phyloP scores from a whole-genome alignment of 805 yeast species.

The Ogataea haglerorum region DNA sequence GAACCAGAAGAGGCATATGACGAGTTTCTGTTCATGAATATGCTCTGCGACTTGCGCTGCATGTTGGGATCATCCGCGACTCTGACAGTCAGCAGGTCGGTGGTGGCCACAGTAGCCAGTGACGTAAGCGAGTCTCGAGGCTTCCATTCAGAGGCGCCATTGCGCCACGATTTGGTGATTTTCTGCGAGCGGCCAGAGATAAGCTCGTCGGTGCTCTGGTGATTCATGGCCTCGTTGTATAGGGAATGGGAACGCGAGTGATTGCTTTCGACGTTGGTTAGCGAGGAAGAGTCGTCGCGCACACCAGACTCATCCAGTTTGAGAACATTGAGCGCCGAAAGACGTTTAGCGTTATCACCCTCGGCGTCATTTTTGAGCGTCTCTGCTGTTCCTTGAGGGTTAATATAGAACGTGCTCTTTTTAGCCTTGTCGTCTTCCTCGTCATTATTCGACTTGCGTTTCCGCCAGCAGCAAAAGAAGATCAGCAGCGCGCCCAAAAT shows the following conservation, averaged over 20 bases:
- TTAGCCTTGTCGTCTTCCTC: conserved; percentile 31
- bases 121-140: conserved; percentile 68
- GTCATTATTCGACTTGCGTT: conserved; percentile 33
- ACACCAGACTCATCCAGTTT: conserved; percentile 43
- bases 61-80: conserved; percentile 58
- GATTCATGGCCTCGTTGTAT: conserved; percentile 38
- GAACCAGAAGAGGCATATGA: conserved; percentile 15
- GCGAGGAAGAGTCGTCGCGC: conserved; percentile 42
- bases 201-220: conserved; percentile 39
- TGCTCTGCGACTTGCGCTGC: conserved; percentile 35
- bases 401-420: conserved; percentile 16
- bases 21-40: conserved; percentile 29
- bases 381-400: conserved; percentile 21
- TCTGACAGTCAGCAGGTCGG: conserved; percentile 74
- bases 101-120: conserved; percentile 80
- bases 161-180: conserved; percentile 63
- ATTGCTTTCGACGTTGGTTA: conserved; percentile 49
- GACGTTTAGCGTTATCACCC: conserved; percentile 31
- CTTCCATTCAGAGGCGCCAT: conserved; percentile 38
- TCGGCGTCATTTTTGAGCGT: conserved; percentile 28
- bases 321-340: conserved; percentile 50
- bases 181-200: conserved; percentile 26
- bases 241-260: conserved; percentile 30
- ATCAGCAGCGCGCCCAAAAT: conserved; percentile 46
- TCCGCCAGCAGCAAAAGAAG: conserved; percentile 55